These are phyloP conservation scores for Suillus subluteus DNA, from an alignment of 768 basidiomycete genomes.

Conservation along the genomic window DNA sequence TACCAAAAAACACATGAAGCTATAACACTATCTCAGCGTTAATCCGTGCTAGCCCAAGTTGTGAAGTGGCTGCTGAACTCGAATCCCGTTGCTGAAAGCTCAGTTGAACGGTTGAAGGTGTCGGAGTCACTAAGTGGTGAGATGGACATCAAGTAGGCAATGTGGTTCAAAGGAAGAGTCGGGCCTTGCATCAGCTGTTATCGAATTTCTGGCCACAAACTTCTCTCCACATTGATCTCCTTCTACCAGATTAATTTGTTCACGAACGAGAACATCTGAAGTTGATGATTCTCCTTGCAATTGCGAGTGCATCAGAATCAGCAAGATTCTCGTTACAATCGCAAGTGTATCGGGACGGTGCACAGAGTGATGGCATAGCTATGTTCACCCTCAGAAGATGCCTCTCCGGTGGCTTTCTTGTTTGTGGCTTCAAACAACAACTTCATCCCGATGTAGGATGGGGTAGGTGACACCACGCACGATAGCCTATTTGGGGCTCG, in stretches of 20 bases:
- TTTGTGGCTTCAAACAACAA: neutral
- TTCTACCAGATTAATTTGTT: neutral
- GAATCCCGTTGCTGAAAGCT: neutral
- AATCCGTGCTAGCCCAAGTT: neutral
- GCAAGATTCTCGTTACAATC: neutral
- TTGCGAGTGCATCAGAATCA: neutral
- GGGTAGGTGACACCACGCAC: neutral
- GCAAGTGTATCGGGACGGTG: neutral
- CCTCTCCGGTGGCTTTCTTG: neutral
- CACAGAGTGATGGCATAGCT: neutral
- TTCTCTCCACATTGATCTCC: neutral
- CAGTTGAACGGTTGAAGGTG: neutral
- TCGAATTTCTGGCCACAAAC: neutral
- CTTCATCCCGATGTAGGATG: neutral
- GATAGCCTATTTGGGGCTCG: neutral
- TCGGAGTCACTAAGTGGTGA: neutral
- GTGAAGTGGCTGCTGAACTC: neutral
- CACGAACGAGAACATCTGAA: neutral
- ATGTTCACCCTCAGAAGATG: neutral
- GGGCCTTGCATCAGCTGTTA: neutral
- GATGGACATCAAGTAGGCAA: neutral
- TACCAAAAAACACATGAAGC: conserved; percentile 62
- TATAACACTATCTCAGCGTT: neutral
- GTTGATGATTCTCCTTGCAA: neutral
- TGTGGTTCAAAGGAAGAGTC: neutral